Base-by-base conservation (phyloP, 768 basidiomycete genomes). In the Trametes villosa region DNA sequence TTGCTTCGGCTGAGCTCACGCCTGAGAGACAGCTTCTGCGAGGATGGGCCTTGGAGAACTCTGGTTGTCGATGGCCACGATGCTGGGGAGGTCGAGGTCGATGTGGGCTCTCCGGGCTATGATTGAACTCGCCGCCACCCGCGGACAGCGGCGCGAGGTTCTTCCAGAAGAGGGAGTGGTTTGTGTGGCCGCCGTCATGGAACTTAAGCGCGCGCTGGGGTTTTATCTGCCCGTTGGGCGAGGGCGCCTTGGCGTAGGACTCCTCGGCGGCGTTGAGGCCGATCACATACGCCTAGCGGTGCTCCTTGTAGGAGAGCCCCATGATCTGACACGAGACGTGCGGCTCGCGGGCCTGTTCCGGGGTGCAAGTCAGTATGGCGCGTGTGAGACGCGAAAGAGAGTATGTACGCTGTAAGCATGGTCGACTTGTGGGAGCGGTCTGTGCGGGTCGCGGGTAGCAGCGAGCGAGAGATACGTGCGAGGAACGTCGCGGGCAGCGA, bases 161-260 rank as follows among this genome's bases (percentile, higher is more conserved):
- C 79, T 85, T 89, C 96, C 96, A 97, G 84, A 98, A 98, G 60
- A 96, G 86, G 53, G 94, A 91, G 80, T 94, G 93, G 78, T 95
- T 94, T 81, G 94, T 91, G 77, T 92, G 94, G 11, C 91, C 95
- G 77, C 95, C 95, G 64, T 94, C 95, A 75, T 98, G 96, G 83
- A 98, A 98, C 77, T 91, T 94, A 74, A 97, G 81, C 6, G 94
- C 94, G 17, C 91, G 86, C 75, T 95, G 93, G 58, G 96, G 88
- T 24, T 86, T 87, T 69, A 97, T 94, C 65, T 87, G 84, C 72
- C 89, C 87, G 77, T 89, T 92, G 69, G 91, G 83, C 49, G 86
- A 83, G 3, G 76, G 66, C 0, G 89, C 79, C 67, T 85, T 84
- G 47, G 85, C 80, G 72, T 94, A 92, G 0, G 83, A 81, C 62